These are phyloP conservation scores for Paramecium pentaurelia DNA, from an alignment of 73 alveolate genomes.

Conservation along the genomic window DNA sequence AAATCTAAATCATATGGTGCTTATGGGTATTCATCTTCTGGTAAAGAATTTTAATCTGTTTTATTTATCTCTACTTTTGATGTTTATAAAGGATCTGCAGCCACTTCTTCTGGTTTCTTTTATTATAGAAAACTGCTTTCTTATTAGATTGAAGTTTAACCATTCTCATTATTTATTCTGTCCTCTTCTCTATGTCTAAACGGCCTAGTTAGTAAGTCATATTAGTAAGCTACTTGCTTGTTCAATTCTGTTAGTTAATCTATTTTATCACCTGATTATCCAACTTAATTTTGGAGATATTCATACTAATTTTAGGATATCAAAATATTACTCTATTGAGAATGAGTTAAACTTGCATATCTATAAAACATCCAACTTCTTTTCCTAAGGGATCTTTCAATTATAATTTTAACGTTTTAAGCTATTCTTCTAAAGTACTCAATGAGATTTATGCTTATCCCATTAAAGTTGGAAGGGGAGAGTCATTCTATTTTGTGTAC, in stretches of 20 bases:
- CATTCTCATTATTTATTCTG: background rate
- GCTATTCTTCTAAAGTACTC: background rate
- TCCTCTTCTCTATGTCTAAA: background rate
- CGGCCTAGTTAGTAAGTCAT: background rate
- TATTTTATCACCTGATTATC: background rate
- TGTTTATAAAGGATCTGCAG: background rate
- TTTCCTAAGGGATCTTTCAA: slow-evolving; percentile 38
- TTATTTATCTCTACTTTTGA: background rate
- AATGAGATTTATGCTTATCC: background rate
- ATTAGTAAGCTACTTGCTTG: background rate
- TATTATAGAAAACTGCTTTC: background rate
- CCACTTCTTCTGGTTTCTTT: slow-evolving; percentile 4
- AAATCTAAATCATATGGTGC: background rate
- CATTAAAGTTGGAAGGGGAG: background rate
- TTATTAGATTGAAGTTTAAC: background rate
- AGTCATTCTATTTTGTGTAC: background rate
- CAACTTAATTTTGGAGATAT: background rate
- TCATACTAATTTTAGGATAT: background rate
- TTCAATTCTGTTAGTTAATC: background rate
- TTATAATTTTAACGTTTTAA: background rate
- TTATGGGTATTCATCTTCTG: background rate
- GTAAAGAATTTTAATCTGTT: background rate
- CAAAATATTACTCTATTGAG: background rate
- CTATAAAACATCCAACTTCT: background rate
- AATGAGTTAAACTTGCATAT: background rate